Evolutionary conservation across 2,329 filamentous ascomycete genomes (phyloP), one percentile per base, ranked within the genome.

Genomic region (Plectosphaerella plurivora): DNA sequence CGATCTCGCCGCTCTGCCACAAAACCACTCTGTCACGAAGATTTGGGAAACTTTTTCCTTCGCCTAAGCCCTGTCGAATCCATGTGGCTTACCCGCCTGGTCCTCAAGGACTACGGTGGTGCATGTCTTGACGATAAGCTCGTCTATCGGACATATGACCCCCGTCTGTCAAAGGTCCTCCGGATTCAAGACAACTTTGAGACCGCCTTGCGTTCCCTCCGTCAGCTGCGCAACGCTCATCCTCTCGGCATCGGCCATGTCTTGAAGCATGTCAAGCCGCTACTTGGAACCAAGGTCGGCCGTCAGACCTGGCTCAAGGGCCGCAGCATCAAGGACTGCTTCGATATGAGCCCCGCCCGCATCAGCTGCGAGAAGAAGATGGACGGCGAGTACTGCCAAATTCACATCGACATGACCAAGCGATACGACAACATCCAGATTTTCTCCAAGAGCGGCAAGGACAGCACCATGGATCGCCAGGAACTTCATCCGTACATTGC

Each of bases 361-460:
- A 79, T 92, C 80, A 89, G 86, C 53, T 78, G 91, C 22, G 90
- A 96, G 66, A 77, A 85, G 49, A 96, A 96, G 64, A 83, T 95
- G 55, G 91, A 96, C 61, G 91, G 89, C 12, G 91, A 96, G 67
- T 96, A 94, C 59, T 95, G 89, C 60, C 91, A 96, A 65, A 83
- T 96, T 28, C 91, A 96, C 61, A 73, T 96, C 39, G 84, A 95
- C 62, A 71, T 89, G 7, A 72, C 73, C 9, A 82, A 79, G 48
- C 14, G 71, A 15, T 64, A 53, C 1, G 63, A 77, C 1, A 79
- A 76, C 47, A 83, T 96, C 25, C 86, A 87, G 57, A 93, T 96
- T 28, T 96, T 94, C 64, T 95, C 91, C 10, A 97, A 96, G 65
- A 94, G 90, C 61, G 90, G 91, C 53, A 95, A 94, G 64, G 89